phyloP scores from a whole-genome alignment of 2,329 filamentous ascomycete genomes.

The Pseudogymnoascus pannorum region DNA sequence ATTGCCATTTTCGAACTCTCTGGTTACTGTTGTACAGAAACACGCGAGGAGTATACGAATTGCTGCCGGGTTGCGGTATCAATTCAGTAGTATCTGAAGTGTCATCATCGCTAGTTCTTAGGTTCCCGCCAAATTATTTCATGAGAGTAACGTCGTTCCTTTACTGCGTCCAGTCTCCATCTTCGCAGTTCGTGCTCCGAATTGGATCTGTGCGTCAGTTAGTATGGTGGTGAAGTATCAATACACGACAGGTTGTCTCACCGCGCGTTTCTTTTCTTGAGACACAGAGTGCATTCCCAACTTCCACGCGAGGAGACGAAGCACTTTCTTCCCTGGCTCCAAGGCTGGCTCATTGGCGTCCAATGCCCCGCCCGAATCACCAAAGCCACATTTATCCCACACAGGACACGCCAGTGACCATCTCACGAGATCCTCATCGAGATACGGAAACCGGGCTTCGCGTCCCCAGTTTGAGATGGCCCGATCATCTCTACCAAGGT shows the following conservation, averaged over 20 bases:
- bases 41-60: slow-evolving; percentile 31
- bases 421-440: slow-evolving; percentile 79
- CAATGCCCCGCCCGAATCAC: slow-evolving; percentile 33
- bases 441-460: slow-evolving; percentile 82
- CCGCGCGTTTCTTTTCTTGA: slow-evolving; percentile 85
- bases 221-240: slow-evolving; percentile 15
- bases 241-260: slow-evolving; percentile 36
- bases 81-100: slow-evolving; percentile 69
- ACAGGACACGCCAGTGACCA: slow-evolving; percentile 71
- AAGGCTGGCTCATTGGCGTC: slow-evolving; percentile 34
- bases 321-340: slow-evolving; percentile 72
- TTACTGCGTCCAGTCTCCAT: slow-evolving; percentile 66
- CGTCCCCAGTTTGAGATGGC: slow-evolving; percentile 83
- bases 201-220: slow-evolving; percentile 56
- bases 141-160: slow-evolving; percentile 55
- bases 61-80: slow-evolving; percentile 28
- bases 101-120: slow-evolving; percentile 53
- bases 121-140: slow-evolving; percentile 19
- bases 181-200: slow-evolving; percentile 74
- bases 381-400: slow-evolving; percentile 84
- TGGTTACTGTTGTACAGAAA: slow-evolving; percentile 39
- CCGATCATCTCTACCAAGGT: slow-evolving; percentile 87
- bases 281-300: slow-evolving; percentile 67
- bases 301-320: slow-evolving; percentile 68
- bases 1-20: slow-evolving; percentile 17